A percentile compares a stretch with the other conserved stretches of the same genome.
phyloP scores from a whole-genome alignment of 202 grass and related monocot genomes.

The Musa balbisiana region DNA sequence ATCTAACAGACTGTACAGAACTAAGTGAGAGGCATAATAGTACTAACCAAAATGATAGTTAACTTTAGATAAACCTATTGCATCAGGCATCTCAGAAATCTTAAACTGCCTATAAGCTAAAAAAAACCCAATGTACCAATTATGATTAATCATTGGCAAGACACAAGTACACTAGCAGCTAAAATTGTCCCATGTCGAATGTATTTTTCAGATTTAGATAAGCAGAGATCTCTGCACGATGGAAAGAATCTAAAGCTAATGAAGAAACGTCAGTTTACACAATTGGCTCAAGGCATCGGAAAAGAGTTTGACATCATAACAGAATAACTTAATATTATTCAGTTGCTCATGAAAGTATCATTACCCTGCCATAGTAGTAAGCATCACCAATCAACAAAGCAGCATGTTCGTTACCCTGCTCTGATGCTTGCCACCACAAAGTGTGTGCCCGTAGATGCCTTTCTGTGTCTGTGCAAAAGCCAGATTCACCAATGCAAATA shows the following conservation, averaged over 20 bases:
- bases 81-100: background rate
- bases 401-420: conserved; percentile 98
- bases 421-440: conserved; percentile 98
- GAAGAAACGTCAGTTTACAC: background rate
- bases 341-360: conserved; percentile 8
- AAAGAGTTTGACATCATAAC: background rate
- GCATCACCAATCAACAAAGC: conserved; percentile 95
- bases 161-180: background rate
- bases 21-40: background rate
- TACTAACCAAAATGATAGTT: background rate
- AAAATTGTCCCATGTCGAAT: background rate
- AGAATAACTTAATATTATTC: background rate
- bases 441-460: conserved; percentile 83
- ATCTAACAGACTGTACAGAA: background rate
- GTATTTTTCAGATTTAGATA: background rate
- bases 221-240: no score
- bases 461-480: conserved; percentile 84
- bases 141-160: background rate
- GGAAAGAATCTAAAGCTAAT: background rate
- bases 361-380: conserved; percentile 95
- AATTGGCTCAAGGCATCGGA: background rate
- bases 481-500: conserved; percentile 93
- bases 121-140: background rate
- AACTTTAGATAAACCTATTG: background rate
- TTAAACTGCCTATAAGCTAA: background rate